Conservation (phyloP, 768 basidiomycete genomes). For the Tylopilus plumbeoviolaceoides region DNA sequence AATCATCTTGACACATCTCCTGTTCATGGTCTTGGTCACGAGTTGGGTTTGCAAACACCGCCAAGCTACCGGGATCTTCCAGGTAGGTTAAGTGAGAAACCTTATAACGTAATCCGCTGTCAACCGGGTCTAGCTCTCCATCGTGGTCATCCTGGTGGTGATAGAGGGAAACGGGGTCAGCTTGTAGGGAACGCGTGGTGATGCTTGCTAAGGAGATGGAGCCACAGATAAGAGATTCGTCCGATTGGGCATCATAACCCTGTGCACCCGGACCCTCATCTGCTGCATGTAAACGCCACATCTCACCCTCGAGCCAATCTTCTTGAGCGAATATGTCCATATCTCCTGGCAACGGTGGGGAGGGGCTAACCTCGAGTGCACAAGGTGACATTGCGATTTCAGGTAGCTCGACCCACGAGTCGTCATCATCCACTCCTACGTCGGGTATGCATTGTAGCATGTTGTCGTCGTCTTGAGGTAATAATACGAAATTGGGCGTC, state of each 20-base stretch:
- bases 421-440: conserved; percentile 1
- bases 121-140: conserved; percentile 7
- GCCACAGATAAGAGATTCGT: conserved; percentile 25
- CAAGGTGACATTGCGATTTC: conserved; percentile 8
- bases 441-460: conserved; percentile 15
- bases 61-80: conserved; percentile 18
- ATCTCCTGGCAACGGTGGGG: conserved; percentile 8
- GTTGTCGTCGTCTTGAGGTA: conserved; percentile 22
- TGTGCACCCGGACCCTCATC: neutral
- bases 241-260: conserved; percentile 14
- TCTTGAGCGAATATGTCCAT: conserved; percentile 16
- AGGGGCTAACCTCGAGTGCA: neutral
- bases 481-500: conserved; percentile 4
- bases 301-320: conserved; percentile 12
- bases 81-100: conserved; percentile 12
- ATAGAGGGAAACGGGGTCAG: conserved; percentile 14
- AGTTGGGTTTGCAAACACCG: conserved; percentile 1
- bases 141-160: conserved; percentile 13
- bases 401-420: conserved; percentile 15
- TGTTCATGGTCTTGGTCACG: conserved; percentile 5
- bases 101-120: conserved; percentile 6
- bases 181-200: conserved; percentile 13
- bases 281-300: conserved; percentile 11
- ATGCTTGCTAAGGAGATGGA: conserved; percentile 15
- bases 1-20: too few species aligned